Evolutionary conservation across 352 stramenopile genomes (phyloP).

Genomic region (Phytopythium litorale): DNA sequence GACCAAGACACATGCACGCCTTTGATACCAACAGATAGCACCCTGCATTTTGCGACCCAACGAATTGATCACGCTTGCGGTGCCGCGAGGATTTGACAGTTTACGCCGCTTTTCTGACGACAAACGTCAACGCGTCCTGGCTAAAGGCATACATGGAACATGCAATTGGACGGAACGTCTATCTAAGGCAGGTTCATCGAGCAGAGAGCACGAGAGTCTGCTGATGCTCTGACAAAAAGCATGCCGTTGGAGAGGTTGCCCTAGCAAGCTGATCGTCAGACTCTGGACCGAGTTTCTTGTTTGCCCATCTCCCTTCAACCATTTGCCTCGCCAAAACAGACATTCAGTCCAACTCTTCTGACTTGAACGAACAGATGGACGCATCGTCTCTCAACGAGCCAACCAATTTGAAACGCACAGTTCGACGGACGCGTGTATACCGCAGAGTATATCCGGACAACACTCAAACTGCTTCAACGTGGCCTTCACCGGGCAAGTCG

Average conservation of each 20-base stretch:
- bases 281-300: neutral
- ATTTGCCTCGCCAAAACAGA: neutral
- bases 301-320: constrained; percentile 1
- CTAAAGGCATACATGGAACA: neutral
- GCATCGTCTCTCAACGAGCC: neutral
- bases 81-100: constrained; percentile 8
- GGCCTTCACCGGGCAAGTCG: too few species aligned
- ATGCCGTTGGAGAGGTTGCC: constrained; percentile 2
- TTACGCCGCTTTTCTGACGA: neutral
- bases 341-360: neutral
- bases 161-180: neutral
- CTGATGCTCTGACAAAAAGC: neutral
- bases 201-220: too few species aligned
- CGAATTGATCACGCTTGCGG: neutral
- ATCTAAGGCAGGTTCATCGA: neutral
- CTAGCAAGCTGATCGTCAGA: constrained; percentile 6
- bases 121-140: neutral
- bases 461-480: too few species aligned
- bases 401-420: neutral
- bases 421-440: too few species aligned
- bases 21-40: too few species aligned
- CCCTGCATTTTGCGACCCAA: too few species aligned
- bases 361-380: neutral
- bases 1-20: too few species aligned
- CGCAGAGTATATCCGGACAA: too few species aligned